Evolutionary conservation across 768 basidiomycete genomes (phyloP), one percentile per base, ranked within the genome.

Genomic region (Mycena latifolia): DNA sequence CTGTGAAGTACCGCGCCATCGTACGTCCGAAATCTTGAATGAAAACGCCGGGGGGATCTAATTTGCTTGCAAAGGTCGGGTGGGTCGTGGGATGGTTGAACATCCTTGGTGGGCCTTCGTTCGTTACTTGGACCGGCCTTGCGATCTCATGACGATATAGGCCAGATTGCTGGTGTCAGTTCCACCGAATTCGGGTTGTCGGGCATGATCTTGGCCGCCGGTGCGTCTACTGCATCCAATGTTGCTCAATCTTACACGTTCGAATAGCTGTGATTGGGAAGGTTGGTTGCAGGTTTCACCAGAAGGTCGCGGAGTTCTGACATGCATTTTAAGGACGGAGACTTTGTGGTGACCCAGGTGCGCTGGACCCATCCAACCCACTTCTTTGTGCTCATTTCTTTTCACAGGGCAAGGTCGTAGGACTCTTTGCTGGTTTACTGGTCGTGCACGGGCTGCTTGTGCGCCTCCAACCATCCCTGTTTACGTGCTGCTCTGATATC

Each of bases 11-110:
- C 72, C 87, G 92, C 55, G 87, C 92, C 41, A 86, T 80, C 73
- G 91, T 89, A 71, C 33, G 78, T 11, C 54, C 39, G 39, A n/a
- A n/a, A n/a, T 7, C 31, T 51, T 22, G 35, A 27, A 9, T 47
- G 4, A 9, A 27, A 20, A 31, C 11, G 28, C 46, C 8, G 37
- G 37, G 47, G n/a, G n/a, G 22, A 22, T 47, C 52, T 27, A 24
- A 62, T 24, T 57, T 45, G 20, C 37, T n/a, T 24, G 46, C 45
- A 31, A 48, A 89, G 87, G 83, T 92, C 37, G 91, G 91, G 29
- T 92, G 91, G 91, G 77, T 92, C 12, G 92, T 93, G 20, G 92
- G 92, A 53, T 93, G 92, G 92, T 83, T 95, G 47, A 95, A 95
- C 74, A 88, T 93, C 45, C 85, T 93, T 18, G 92, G 90, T 86